Evolutionary conservation across 192 early-diverging fungal genomes (phyloP), one percentile per base, ranked within the genome.

Genomic region (Coemansia sp.): DNA sequence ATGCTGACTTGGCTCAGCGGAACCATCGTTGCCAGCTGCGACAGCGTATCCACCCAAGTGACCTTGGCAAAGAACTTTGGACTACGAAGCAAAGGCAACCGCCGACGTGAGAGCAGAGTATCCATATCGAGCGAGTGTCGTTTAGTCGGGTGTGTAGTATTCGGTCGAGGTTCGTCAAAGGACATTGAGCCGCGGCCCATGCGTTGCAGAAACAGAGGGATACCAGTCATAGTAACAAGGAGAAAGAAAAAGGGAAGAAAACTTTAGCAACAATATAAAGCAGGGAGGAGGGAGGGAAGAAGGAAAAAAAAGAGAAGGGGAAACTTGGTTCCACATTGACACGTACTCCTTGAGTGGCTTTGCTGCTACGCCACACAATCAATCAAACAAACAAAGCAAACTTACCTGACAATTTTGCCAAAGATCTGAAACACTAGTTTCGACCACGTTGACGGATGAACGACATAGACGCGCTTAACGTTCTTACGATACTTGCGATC

Each of bases 401-500:
- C 66, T 68, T 83, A 83, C 80, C 80, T 84, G 47, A 79, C 77
- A 33, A 84, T 61, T 12, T 60, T 63, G 43, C 81, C 81, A 38
- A 84, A 34, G 29, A 84, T 54, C 67, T 73, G 73, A 47, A 84
- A 78, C 3, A 84, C 8, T 15, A 84, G 42, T 44, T 79, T 78
- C 5, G 81, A 71, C 89, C 91, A 93, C 49, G 88, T 81, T 7
- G 93, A 91, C 11, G 95, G 91, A 81, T 98, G 95, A 3, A 98
- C 94, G 22, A 98, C 89, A 77, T 93, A 93, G 0, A 98, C 77
- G 42, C 86, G 88, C 82, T 97, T 97, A 33, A 98, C 80, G 80
- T 98, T 96, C 80, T 98, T 98, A 38, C 94, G 90, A 84, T 93
- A 91, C 92, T 90, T 93, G 76, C 94, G 72, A 46, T 89, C 88